Base-by-base conservation (phyloP, 23 red algal species). In the Gracilaria domingensis region DNA sequence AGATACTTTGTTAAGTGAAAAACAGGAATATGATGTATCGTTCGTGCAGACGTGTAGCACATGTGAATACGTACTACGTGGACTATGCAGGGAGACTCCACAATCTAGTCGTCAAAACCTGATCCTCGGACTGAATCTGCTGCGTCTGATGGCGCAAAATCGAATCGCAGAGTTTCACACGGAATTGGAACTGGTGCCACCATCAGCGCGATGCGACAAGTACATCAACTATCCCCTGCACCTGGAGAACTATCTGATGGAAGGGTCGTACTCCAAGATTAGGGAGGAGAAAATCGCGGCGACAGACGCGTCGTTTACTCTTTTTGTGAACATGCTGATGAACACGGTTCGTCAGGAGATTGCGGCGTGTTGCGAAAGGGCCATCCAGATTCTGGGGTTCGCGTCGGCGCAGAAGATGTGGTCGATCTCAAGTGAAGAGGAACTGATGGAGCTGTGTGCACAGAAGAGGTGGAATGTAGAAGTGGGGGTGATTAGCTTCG, bases 81-180 rank as follows among this genome's bases (percentile, higher is more conserved):
- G 93, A 95, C 80, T 92, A 91, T 74, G 70, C 72, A 18, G 75
- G 29, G 14, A 79, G 38, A 45, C 92, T 23, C 37, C 71, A 21
- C 74, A 60, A 51, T 99, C 97, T 6, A 79, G 75, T 0, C 85
- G 78, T 24, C 76, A 88, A 67, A 93, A 88, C 87, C 75, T 94
- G 42, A 66, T 99, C 61, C 62, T 99, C 56, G 93, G 85, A 17
- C 85, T 99, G 37, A 96, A 96, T 66, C 81, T 99, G 44, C 86
- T 99, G 88, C 89, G 91, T 26, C 86, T 96, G 38, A 71, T 99
- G 32, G 94, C 97, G 6, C 91, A 99, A 55, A 99, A 99, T 47
- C 91, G 95, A 12, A 91, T 99, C 21, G 97, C 91, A 6, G 95
- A 99, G 87, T 96, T 96, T 53, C 97, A 99, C 86, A 96, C 94